phyloP scores from a whole-genome alignment of 805 yeast species.

The Candida qinlingensis region DNA sequence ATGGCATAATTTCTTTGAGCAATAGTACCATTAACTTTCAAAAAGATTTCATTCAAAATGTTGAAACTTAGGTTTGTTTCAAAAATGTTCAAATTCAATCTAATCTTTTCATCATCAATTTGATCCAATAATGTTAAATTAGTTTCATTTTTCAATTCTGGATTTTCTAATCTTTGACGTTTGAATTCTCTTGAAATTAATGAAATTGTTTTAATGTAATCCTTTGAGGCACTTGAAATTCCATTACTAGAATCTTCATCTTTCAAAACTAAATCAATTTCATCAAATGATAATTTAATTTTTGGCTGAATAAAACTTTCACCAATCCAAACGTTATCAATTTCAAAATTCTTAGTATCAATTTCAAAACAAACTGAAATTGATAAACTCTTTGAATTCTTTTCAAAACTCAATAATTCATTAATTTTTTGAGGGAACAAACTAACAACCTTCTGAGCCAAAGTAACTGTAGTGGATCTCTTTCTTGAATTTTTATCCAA shows the following conservation, averaged over 20 bases:
- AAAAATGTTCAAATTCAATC: constrained; percentile 67
- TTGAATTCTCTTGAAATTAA: constrained; percentile 65
- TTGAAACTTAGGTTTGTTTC: constrained; percentile 51
- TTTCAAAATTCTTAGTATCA: constrained; percentile 64
- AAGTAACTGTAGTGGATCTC: constrained; percentile 81
- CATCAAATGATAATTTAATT: constrained; percentile 46
- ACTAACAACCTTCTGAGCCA: constrained; percentile 68
- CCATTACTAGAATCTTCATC: constrained; percentile 10
- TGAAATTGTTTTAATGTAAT: constrained; percentile 58
- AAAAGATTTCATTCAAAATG: constrained; percentile 68
- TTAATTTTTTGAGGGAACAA: constrained; percentile 65
- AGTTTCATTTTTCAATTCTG: constrained; percentile 39
- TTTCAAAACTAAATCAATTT: constrained; percentile 47
- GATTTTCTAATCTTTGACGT: constrained; percentile 56
- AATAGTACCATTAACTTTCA: constrained; percentile 77
- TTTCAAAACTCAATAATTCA: constrained; percentile 54
- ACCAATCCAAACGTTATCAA: constrained; percentile 72
- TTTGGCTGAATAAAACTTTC: constrained; percentile 67
- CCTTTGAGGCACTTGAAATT: constrained; percentile 52
- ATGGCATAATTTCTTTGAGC: constrained; percentile 75
- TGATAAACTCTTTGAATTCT: constrained; percentile 56
- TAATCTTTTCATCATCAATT: constrained; percentile 79
- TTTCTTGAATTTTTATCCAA: constrained; percentile 87
- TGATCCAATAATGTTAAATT: constrained; percentile 67
- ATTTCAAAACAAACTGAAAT: constrained; percentile 77